Evolutionary conservation across 2,329 filamentous ascomycete species (phyloP).

Genomic region (Plenodomus biglobosus): DNA sequence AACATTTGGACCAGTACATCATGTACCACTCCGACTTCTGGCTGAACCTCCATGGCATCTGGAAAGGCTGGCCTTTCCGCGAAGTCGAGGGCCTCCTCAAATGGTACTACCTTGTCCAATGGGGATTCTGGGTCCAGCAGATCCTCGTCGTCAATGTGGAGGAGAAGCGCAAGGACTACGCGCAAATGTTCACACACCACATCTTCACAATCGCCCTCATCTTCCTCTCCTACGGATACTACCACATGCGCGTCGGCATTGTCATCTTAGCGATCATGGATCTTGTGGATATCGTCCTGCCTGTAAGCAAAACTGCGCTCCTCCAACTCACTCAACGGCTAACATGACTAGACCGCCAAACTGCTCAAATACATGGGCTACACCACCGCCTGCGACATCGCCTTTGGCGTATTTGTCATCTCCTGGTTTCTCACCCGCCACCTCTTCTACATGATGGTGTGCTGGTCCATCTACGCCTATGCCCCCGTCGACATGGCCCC

Average conservation of each 20-base stretch:
- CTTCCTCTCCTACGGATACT: constrained; percentile 79
- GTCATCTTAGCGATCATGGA: constrained; percentile 93
- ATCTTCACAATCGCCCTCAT: constrained; percentile 84
- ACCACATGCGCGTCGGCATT: constrained; percentile 84
- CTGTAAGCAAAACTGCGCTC: constrained; percentile 55
- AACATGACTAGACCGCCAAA: constrained; percentile 71
- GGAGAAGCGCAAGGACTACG: constrained; percentile 89
- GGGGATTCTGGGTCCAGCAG: constrained; percentile 92
- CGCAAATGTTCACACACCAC: constrained; percentile 95
- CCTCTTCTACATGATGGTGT: constrained; percentile 73
- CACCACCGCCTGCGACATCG: constrained; percentile 73
- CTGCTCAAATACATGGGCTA: constrained; percentile 84
- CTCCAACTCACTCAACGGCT: background rate
- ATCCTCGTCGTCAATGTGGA: constrained; percentile 94
- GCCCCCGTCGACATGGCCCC: constrained; percentile 62
- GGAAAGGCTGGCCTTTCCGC: constrained; percentile 80
- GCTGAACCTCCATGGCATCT: constrained; percentile 74
- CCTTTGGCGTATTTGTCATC: constrained; percentile 83
- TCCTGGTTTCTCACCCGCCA: constrained; percentile 85
- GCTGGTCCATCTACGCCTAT: constrained; percentile 77
- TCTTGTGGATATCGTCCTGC: constrained; percentile 82
- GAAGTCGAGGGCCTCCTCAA: constrained; percentile 76
- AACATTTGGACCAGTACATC: constrained; percentile 66
- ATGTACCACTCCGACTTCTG: constrained; percentile 77
- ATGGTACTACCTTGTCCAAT: constrained; percentile 85